A percentile compares a stretch with the other conserved stretches of the same genome.
Evolutionary conservation across 164 flowering plant species (phyloP).

Genomic region (Brasenia schreberi): DNA sequence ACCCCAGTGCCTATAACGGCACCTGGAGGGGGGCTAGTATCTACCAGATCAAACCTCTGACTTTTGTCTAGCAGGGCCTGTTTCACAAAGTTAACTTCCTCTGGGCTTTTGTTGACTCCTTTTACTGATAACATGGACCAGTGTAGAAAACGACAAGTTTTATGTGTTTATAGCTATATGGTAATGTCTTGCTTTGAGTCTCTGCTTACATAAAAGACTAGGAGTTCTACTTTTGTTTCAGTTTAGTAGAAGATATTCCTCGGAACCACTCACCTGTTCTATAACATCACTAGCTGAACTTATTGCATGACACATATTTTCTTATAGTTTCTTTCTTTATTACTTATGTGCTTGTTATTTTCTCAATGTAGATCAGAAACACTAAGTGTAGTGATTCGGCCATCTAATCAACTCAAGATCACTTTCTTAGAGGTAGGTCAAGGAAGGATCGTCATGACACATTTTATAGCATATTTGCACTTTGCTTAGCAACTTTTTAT

Average conservation of each 20-base stretch:
- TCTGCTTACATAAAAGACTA: no score
- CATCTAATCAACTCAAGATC: slow-evolving; percentile 84
- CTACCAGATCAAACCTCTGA: no score
- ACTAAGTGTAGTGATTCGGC: slow-evolving; percentile 68
- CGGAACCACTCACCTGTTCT: not conserved
- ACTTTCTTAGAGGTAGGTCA: slow-evolving; percentile 86
- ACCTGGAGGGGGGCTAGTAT: no score
- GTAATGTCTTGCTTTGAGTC: no score
- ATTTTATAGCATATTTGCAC: not conserved
- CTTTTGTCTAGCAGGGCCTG: no score
- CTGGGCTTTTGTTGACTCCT: no score
- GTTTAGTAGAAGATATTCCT: not conserved
- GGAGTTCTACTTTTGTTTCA: not conserved
- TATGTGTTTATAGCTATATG: no score
- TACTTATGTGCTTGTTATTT: not conserved
- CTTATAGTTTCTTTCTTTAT: not conserved
- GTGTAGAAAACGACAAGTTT: no score
- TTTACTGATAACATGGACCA: no score
- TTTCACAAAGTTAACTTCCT: no score
- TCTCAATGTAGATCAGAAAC: slow-evolving; percentile 59
- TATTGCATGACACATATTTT: not conserved
- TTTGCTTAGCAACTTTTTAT: not conserved
- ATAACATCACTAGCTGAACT: not conserved
- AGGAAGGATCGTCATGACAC: not conserved
- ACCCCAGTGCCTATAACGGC: no score